Evolutionary conservation across 768 basidiomycete genomes (phyloP).

Genomic region (Tulasnella sp.): DNA sequence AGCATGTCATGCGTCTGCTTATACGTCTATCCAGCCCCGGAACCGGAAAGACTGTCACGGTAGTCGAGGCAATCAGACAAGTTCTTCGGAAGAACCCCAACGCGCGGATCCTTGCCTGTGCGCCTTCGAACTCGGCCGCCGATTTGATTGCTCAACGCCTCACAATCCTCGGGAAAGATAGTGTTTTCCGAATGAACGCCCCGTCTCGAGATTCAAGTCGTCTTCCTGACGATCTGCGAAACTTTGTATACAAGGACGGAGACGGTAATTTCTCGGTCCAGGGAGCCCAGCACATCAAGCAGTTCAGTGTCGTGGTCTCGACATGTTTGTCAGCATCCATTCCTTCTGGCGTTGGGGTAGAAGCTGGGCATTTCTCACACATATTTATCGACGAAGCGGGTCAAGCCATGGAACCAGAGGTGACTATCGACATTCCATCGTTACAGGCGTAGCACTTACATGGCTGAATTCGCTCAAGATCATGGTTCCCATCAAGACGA

Average conservation of each 20-base stretch:
- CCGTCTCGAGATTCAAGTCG: not conserved
- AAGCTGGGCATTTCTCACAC: conserved; percentile 19
- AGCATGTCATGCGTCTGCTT: not conserved
- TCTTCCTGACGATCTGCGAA: not conserved
- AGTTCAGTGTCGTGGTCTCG: conserved; percentile 11
- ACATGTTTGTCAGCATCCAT: conserved; percentile 22
- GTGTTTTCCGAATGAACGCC: conserved; percentile 21
- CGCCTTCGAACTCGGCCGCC: conserved; percentile 26
- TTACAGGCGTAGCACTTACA: not conserved
- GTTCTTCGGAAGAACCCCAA: not conserved
- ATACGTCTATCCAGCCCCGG: not conserved
- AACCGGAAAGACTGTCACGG: conserved; percentile 25
- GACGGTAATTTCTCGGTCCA: conserved; percentile 9
- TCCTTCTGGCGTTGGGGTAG: conserved; percentile 20
- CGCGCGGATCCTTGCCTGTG: conserved; percentile 21
- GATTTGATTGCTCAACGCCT: conserved; percentile 24
- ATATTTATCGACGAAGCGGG: conserved; percentile 28
- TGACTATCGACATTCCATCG: not conserved
- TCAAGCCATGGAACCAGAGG: conserved; percentile 25
- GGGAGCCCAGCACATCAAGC: not conserved
- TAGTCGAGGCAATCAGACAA: conserved; percentile 19
- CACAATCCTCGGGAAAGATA: not conserved
- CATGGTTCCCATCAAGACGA: conserved; percentile 58
- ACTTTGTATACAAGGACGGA: conserved; percentile 17
- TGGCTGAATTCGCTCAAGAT: conserved; percentile 30